Base-by-base conservation (phyloP, 805 yeast species). In the Candida sithepensis region DNA sequence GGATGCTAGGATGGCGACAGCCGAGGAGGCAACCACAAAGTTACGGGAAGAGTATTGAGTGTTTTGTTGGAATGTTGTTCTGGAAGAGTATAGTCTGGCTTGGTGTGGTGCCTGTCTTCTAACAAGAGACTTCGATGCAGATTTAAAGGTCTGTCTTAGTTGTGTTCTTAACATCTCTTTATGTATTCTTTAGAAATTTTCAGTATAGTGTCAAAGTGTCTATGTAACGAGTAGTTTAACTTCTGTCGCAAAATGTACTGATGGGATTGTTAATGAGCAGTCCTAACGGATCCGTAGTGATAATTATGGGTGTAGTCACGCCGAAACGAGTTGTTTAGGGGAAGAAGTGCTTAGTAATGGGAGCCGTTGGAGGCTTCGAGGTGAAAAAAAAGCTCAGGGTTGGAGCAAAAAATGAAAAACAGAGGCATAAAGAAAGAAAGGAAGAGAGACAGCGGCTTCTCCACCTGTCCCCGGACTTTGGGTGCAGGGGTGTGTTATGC, bases 1-100 rank as follows among this genome's bases (percentile, higher is more conserved):
- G 9, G 51, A 34, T 8, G 52, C 46, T 5, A 54, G 45, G 26
- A 42, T 26, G 2, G 43, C 37, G n/a, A 52, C 51, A 23, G 49
- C 30, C 14, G 42, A 16, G 10, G 34, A 26, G 16, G 13, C 19
- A 14, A 24, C 12, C 26, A 40, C n/a, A 10, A 18, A 14, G 9
- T n/a, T 24, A 23, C 18, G 16, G n/a, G n/a, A n/a, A 6, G 38
- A 18, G 14, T 26, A 36, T 22, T 39, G 30, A 10, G 4, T 5
- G 10, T 22, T 38, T 33, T 14, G 38, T 28, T 22, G n/a, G 8
- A 14, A 14, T 4, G 22, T 14, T 42, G 44, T n/a, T 4, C n/a
- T 23, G 3, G 44, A 42, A n/a, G 44, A 42, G n/a, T 32, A 42
- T 8, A 20, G 22, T 21, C 23, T 42, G 5, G 2, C 14, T n/a